A percentile compares a stretch with the other conserved stretches of the same genome.
These are phyloP conservation scores for Mortierella sp. DNA, from an alignment of 371 early-diverging fungal genomes.

Conservation along the genomic window DNA sequence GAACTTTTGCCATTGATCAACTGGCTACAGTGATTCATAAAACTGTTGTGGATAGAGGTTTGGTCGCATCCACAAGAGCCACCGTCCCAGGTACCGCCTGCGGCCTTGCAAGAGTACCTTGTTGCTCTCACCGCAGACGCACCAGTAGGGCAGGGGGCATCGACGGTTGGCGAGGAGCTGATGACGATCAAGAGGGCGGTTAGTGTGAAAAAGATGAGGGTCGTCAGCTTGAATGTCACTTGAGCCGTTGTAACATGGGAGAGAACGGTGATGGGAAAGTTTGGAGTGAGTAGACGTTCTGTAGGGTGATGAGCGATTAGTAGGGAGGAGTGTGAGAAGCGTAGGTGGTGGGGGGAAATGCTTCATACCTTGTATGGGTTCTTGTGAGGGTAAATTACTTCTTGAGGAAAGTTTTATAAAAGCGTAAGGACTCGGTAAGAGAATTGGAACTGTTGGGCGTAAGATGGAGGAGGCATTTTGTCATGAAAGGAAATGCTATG, in stretches of 20 bases:
- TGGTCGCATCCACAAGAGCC: not conserved
- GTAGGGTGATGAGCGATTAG: not conserved
- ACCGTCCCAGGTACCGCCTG: not conserved
- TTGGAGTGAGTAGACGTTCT: not conserved
- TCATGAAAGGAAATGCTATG: too few relatives aligned
- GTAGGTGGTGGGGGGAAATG: not conserved
- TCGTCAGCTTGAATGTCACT: not conserved
- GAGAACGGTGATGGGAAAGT: not conserved
- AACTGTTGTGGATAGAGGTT: not conserved
- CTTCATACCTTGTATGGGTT: not conserved
- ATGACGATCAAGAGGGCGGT: not conserved
- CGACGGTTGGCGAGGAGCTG: not conserved
- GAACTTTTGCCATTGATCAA: not conserved
- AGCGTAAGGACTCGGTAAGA: not conserved
- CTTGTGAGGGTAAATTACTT: not conserved
- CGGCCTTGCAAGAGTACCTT: not conserved
- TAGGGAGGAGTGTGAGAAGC: not conserved
- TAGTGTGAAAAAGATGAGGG: not conserved
- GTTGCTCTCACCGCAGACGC: not conserved
- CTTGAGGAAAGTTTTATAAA: not conserved
- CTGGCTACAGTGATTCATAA: not conserved
- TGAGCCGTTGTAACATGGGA: not conserved
- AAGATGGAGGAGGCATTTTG: not conserved
- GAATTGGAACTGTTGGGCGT: not conserved
- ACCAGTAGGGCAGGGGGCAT: not conserved